Evolutionary conservation across 371 early-diverging fungal species (phyloP), one percentile per base, ranked within the genome.

Genomic region (Apophysomyces sp.): DNA sequence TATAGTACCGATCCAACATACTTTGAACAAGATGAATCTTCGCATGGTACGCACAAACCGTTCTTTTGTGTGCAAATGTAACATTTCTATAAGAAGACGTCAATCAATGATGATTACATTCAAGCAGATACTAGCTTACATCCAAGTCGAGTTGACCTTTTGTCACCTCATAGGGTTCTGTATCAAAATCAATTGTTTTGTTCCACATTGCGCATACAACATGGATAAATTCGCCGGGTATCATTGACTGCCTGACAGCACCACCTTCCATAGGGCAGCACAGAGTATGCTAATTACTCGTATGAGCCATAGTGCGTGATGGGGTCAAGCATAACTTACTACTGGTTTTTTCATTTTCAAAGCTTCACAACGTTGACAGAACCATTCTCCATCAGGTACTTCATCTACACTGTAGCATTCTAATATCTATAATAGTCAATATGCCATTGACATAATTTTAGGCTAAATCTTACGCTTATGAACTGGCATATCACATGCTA

Each of bases 181-280:
- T 66, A 11, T 72, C 66, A 21, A 72, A 62, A 21, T 70, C 65
- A 24, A 78, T 69, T 0, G 61, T 57, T 56, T 81, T 78, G 49
- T 78, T 76, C 73, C 82, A 84, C 31, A 75, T 61, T 4, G 85
- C 85, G 63, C 87, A 86, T 8, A 83, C 82, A 5, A 81, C 77
- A 59, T 86, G 87, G 64, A 85, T 83, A 58, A 79, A 86, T 52
- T 75, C 69, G 13, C 78, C 83, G 30, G 77, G 71, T n/a, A 68
- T 63, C 4, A 63, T 69, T 0, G 87, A 84, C 18, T 73, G 79
- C 58, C 81, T 84, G 34, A 84, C 70, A 12, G 85, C 85, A 7
- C 87, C 85, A 12, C 69, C 60, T 30, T 55, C 66, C 21, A 59
- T 66, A 4, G 80, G 76, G 57, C 87, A 86, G 30, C 87, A 86